A percentile compares a stretch with the other conserved stretches of the same genome.
phyloP scores from a whole-genome alignment of 148 eudicot species.

The Gaultheria prostrata region DNA sequence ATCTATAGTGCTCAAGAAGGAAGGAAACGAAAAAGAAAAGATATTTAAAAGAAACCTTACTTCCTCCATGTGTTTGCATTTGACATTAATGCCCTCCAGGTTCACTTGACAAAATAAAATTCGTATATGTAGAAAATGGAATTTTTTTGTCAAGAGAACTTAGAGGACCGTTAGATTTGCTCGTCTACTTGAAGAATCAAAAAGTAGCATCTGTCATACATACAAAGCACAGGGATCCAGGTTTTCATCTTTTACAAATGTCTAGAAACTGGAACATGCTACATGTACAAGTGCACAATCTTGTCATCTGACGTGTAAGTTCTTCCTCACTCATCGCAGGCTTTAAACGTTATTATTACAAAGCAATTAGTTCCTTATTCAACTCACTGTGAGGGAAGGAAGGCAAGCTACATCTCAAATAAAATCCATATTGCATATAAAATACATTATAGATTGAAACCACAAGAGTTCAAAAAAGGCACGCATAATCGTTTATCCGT shows the following conservation, averaged over 20 bases:
- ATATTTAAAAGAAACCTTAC: not conserved
- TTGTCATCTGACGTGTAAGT: not conserved
- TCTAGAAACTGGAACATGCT: not conserved
- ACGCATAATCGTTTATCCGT: too few relatives aligned
- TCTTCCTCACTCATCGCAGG: too few relatives aligned
- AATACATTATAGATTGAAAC: too few relatives aligned
- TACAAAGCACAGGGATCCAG: not conserved
- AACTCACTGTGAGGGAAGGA: too few relatives aligned
- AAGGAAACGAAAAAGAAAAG: not conserved
- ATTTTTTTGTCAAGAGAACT: not conserved
- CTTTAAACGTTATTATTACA: too few relatives aligned
- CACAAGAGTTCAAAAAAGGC: too few relatives aligned
- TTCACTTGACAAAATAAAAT: not conserved
- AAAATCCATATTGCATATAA: too few relatives aligned
- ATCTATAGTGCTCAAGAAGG: not conserved
- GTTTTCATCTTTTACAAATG: not conserved
- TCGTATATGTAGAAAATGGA: not conserved
- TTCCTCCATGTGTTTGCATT: not conserved
- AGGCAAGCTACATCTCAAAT: too few relatives aligned
- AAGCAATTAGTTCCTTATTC: too few relatives aligned
- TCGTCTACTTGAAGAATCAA: constrained; percentile 5
- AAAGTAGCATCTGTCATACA: not conserved
- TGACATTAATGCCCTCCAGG: not conserved
- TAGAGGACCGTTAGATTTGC: not conserved
- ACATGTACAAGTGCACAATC: not conserved